These are phyloP conservation scores for Populus ilicifolia DNA, from an alignment of 345 rosid species.

Conservation along the genomic window DNA sequence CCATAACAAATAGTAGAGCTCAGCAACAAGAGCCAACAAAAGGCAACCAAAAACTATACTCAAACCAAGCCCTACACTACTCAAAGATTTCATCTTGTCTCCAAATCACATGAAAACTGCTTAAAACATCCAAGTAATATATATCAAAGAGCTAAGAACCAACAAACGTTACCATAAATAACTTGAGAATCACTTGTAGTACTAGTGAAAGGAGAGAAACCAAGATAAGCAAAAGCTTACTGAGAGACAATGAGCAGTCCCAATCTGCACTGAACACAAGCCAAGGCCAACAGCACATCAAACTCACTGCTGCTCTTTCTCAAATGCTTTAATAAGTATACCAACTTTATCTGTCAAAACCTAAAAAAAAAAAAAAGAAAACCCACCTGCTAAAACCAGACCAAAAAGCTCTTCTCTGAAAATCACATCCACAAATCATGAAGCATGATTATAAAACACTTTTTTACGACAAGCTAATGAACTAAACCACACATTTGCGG, in stretches of 20 bases:
- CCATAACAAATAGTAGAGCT: constrained; percentile 87
- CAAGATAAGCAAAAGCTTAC: constrained; percentile 1
- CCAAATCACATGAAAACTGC: constrained; percentile 6
- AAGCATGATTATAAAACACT: constrained; percentile 20
- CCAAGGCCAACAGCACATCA: constrained; percentile 9
- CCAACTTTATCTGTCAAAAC: constrained; percentile 29
- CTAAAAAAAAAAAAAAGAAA: background rate
- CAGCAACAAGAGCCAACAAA: constrained; percentile 73
- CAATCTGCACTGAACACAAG: constrained; percentile 30
- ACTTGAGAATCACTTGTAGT: background rate
- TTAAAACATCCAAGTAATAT: background rate
- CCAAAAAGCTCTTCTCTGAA: constrained; percentile 26
- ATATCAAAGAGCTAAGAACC: background rate
- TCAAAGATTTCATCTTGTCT: constrained; percentile 74
- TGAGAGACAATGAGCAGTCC: constrained; percentile 15
- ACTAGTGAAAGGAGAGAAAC: background rate
- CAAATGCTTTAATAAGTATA: constrained; percentile 15
- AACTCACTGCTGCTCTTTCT: constrained; percentile 17
- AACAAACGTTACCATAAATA: constrained; percentile 10
- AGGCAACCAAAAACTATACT: constrained; percentile 85
- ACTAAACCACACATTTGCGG: constrained; percentile 13
- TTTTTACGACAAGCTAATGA: constrained; percentile 19
- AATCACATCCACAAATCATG: constrained; percentile 36
- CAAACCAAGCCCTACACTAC: constrained; percentile 88
- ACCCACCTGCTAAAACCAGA: constrained; percentile 18